A percentile compares a stretch with the other conserved stretches of the same genome.
These are phyloP conservation scores for Galium porrigens DNA, from an alignment of 305 asterid genomes.

Conservation along the genomic window DNA sequence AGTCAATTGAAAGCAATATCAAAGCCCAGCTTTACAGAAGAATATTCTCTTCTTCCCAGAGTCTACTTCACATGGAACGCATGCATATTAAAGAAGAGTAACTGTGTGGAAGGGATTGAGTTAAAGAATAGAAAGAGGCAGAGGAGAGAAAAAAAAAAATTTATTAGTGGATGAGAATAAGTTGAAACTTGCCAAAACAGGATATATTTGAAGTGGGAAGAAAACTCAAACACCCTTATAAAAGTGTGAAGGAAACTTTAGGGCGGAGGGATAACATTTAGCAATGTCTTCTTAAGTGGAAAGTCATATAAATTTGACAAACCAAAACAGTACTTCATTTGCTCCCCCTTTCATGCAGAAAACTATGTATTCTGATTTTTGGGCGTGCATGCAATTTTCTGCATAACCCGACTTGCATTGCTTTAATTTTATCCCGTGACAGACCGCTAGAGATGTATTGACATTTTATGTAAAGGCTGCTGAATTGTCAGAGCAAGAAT, in stretches of 20 bases:
- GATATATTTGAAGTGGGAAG: background rate
- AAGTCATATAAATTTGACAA: background rate
- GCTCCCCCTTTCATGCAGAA: background rate
- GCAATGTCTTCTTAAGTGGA: background rate
- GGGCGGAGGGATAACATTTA: background rate
- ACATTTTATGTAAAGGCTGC: background rate
- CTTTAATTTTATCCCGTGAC: background rate
- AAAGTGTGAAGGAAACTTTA: background rate
- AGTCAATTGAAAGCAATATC: background rate
- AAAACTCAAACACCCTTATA: no score
- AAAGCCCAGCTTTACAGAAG: background rate
- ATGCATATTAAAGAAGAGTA: background rate
- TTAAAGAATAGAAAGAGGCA: background rate
- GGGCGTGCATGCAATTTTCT: slow-evolving; percentile 2
- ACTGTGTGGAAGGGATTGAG: background rate
- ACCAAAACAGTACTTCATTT: background rate
- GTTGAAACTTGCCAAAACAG: background rate
- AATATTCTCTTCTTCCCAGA: background rate
- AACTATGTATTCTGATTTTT: background rate
- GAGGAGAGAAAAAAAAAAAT: background rate
- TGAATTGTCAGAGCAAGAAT: background rate
- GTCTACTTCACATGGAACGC: background rate
- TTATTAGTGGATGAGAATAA: background rate
- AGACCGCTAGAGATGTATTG: background rate
- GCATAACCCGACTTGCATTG: background rate